Evolutionary conservation across 768 basidiomycete species (phyloP), one percentile per base, ranked within the genome.

Genomic region (Daedaleopsis sinensis): DNA sequence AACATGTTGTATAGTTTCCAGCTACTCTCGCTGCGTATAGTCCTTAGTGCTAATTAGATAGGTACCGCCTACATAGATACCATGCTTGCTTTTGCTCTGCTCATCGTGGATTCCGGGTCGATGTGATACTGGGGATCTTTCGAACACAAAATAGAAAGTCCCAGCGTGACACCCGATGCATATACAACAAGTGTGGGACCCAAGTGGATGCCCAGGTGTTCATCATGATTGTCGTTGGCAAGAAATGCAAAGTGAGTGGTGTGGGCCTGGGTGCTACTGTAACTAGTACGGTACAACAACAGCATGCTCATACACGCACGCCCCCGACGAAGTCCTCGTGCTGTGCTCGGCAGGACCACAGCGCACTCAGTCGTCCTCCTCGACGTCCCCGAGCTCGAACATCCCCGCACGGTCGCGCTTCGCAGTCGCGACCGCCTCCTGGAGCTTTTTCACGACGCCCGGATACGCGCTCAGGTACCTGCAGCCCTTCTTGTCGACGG

Each of bases 381-480:
- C 91, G 13, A 94, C 81, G 72, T 94, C 93, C n/a, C 93, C 93
- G 70, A 91, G 90, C 76, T 95, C 93, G 69, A 91, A 95, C 84
- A 93, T 93, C 38, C 93, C 93, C 56, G 81, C 74, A 13, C 93
- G 84, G 58, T 87, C 87, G 55, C 82, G 79, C 75, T 93, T 94
- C 12, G 94, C 94, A 19, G 79, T 79, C 21, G 72, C 67, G 37
- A 88, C 72, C 2, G 87, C 83, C 19, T 79, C 80, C 72, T 86
- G 85, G 44, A 96, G 73, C 68, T 85, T 83, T 69, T 85, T 85
- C 57, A 83, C 70, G 19, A 94, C 78, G 49, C 82, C 81, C 0
- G 92, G 86, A 72, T 95, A 94, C 12, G 84, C 81, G 2, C 77
- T 71, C 16, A 90, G 73, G 72, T 95, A 95, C 67, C 76, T 85